These are phyloP conservation scores for Leishmania amazonensis DNA, from an alignment of 208 protist species.

Conservation along the genomic window DNA sequence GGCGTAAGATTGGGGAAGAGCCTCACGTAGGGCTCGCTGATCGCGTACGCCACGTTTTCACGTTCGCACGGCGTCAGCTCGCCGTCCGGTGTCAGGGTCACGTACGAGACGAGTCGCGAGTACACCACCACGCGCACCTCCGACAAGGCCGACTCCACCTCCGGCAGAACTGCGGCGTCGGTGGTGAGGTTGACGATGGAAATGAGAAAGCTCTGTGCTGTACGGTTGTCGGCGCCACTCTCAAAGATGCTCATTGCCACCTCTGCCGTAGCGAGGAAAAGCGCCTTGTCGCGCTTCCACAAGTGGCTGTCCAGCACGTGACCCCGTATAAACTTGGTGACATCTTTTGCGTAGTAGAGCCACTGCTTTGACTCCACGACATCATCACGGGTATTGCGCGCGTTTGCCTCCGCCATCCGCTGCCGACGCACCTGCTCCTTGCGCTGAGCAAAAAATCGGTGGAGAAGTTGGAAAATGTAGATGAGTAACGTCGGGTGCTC, in stretches of 20 bases:
- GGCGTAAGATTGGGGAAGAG: slow-evolving; percentile 45
- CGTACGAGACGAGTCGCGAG: slow-evolving; percentile 46
- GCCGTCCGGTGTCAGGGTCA: slow-evolving; percentile 23
- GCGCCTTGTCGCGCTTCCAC: slow-evolving; percentile 34
- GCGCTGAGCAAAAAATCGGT: slow-evolving; percentile 43
- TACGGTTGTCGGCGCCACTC: slow-evolving; percentile 42
- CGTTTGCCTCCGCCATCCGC: neutral
- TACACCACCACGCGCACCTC: slow-evolving; percentile 44
- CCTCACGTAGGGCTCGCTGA: slow-evolving; percentile 52
- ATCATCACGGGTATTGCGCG: slow-evolving; percentile 36
- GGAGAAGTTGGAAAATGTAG: slow-evolving; percentile 36
- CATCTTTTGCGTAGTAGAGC: slow-evolving; percentile 69
- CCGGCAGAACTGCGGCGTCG: slow-evolving; percentile 10
- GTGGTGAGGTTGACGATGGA: slow-evolving; percentile 35
- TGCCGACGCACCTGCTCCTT: slow-evolving; percentile 15
- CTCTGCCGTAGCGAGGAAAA: slow-evolving; percentile 36
- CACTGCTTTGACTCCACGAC: slow-evolving; percentile 62
- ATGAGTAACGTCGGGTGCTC: slow-evolving; percentile 43
- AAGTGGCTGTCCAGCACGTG: slow-evolving; percentile 48
- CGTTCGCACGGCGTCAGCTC: slow-evolving; percentile 38
- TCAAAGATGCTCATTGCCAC: slow-evolving; percentile 48
- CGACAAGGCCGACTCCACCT: slow-evolving; percentile 27
- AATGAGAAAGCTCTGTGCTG: slow-evolving; percentile 40
- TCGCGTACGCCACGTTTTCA: slow-evolving; percentile 31
- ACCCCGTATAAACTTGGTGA: slow-evolving; percentile 51